phyloP scores from a whole-genome alignment of 371 early-diverging fungal species.

The Entomophthora muscae region DNA sequence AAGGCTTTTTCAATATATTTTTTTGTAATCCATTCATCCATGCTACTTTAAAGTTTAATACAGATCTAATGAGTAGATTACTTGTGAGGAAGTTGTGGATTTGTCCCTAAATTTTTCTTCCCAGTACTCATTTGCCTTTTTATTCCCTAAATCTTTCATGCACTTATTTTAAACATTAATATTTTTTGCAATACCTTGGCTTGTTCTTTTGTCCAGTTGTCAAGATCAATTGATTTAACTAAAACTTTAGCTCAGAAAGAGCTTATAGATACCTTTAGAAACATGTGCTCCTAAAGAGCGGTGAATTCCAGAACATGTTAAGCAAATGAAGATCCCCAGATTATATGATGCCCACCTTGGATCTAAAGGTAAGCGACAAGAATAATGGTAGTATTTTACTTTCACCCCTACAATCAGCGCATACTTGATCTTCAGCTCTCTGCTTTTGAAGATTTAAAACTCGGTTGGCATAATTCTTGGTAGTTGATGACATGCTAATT shows the following conservation, averaged over 20 bases:
- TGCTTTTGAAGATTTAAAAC: slow-evolving; percentile 44
- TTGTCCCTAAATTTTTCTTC: slow-evolving; percentile 22
- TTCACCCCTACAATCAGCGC: slow-evolving; percentile 46
- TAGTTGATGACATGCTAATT: not conserved
- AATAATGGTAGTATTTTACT: no score
- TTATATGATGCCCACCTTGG: slow-evolving; percentile 84
- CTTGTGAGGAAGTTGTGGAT: not conserved
- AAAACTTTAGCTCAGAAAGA: not conserved
- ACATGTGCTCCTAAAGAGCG: slow-evolving; percentile 72
- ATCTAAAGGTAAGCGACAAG: no score
- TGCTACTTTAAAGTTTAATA: slow-evolving; percentile 21
- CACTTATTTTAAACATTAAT: slow-evolving; percentile 15
- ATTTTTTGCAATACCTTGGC: slow-evolving; percentile 25
- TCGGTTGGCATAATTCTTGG: not conserved
- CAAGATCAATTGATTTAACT: slow-evolving; percentile 73
- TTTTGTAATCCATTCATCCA: slow-evolving; percentile 63
- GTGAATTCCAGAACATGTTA: slow-evolving; percentile 72
- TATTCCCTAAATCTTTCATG: slow-evolving; percentile 73
- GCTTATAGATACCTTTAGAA: slow-evolving; percentile 39
- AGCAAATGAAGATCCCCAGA: slow-evolving; percentile 69
- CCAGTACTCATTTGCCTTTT: slow-evolving; percentile 56
- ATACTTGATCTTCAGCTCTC: slow-evolving; percentile 48
- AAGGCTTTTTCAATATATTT: slow-evolving; percentile 59
- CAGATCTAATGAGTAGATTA: not conserved
- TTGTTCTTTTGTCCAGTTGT: slow-evolving; percentile 75